phyloP scores from a whole-genome alignment of 371 early-diverging fungal genomes.

The Mucor mucedo region DNA sequence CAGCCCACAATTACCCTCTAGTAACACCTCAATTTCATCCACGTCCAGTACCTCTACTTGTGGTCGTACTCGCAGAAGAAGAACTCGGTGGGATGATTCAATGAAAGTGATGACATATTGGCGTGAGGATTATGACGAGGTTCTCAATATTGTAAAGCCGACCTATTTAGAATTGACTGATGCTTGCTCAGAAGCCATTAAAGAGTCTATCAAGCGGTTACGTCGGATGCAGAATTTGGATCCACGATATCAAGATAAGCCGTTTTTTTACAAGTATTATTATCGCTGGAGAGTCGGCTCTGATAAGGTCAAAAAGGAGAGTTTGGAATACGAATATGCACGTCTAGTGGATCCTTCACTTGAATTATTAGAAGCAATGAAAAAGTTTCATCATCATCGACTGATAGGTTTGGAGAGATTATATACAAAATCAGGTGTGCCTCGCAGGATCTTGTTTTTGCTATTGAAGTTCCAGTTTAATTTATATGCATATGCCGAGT shows the following conservation, averaged over 20 bases:
- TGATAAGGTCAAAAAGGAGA: slow-evolving; percentile 12
- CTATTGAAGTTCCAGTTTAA: slow-evolving; percentile 50
- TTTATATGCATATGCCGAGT: slow-evolving; percentile 47
- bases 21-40: not conserved
- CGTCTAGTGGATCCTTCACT: slow-evolving; percentile 37
- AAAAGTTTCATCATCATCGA: slow-evolving; percentile 38
- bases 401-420: slow-evolving; percentile 37
- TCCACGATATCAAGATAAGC: slow-evolving; percentile 39
- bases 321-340: slow-evolving; percentile 15
- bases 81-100: slow-evolving; percentile 24
- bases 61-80: slow-evolving; percentile 7
- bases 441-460: slow-evolving; percentile 46
- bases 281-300: slow-evolving; percentile 25
- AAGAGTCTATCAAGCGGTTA: slow-evolving; percentile 37
- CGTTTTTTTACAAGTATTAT: slow-evolving; percentile 36
- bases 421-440: slow-evolving; percentile 30
- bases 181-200: slow-evolving; percentile 42
- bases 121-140: slow-evolving; percentile 35
- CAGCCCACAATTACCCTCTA: slow-evolving; percentile 2
- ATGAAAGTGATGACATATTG: slow-evolving; percentile 33
- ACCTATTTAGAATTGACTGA: slow-evolving; percentile 37
- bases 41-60: slow-evolving; percentile 5
- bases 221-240: slow-evolving; percentile 41
- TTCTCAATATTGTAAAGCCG: slow-evolving; percentile 30
- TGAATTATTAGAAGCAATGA: slow-evolving; percentile 36